Evolutionary conservation across 805 yeast species (phyloP), one percentile per base, ranked within the genome.

Genomic region (Candida nemodendra): DNA sequence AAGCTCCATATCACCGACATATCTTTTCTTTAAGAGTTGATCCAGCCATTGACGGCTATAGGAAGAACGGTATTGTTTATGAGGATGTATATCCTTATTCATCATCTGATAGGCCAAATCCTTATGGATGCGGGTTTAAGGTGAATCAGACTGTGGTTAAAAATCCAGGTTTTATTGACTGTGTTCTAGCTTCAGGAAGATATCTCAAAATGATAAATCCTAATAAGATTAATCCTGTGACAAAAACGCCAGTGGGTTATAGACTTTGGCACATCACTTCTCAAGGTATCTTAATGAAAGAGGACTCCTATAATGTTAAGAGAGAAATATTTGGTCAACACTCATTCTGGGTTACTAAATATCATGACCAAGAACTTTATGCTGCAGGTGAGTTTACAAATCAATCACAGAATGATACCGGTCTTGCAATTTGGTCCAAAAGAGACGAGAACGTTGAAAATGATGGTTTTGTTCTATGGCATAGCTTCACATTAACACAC

Each of bases 331-430:
- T 74, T 55, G 87, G 89, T 28, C 81, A 89, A 16, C 72, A 84
- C 59, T 91, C 81, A 59, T 62, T 84, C 48, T 84, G 91, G 90
- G 89, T 83, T 48, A 81, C 90, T 48, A 84, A 83, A 62, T 81
- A 83, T 65, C 66, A 68, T 44, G 93, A 85, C 57, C 72, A 81
- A 56, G 78, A 83, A 64, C 62, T 82, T 51, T 84, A 70, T 48
- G 88, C 90, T 34, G 90, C 89, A 41, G 95, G 95, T 61, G 90
- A 83, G 58, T 84, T 84, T 70, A 84, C 95, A 45, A 85, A 84
- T 64, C 95, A 84, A 66, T 82, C 90, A 12, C 73, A 73, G 41
- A 54, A 31, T 4, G 93, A 84, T 59, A 75, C 84, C 18, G 95
- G 93, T 58, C 59, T 85, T 36, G 81, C 78, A 24, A 69, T 61